Evolutionary conservation across 257 asterid species (phyloP).

Genomic region (Solanum sejunctum): DNA sequence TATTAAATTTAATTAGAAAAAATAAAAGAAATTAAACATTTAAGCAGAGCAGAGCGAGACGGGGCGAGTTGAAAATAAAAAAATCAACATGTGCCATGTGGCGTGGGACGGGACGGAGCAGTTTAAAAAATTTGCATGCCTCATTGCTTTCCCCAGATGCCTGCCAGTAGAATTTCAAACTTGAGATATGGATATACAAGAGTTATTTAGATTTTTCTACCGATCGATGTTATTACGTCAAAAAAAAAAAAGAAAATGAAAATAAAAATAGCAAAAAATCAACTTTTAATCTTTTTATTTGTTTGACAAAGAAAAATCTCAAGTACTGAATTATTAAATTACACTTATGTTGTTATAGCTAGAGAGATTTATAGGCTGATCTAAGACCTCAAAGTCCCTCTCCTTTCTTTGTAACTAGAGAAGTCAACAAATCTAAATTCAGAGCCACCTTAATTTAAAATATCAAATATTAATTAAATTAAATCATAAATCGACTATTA

Average conservation of each 20-base stretch:
- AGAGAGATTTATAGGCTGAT: no score
- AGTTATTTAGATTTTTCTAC: neutral
- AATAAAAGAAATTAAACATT: no score
- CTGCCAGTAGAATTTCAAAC: no score
- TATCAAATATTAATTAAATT: neutral
- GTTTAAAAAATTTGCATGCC: no score
- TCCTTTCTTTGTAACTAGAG: neutral
- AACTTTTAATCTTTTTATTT: neutral
- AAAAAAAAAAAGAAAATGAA: neutral
- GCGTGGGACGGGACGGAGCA: no score
- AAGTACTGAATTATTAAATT: neutral
- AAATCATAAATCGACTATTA: neutral
- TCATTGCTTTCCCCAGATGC: no score
- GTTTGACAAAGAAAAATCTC: neutral
- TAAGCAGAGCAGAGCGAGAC: rapidly evolving
- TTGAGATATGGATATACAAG: no score
- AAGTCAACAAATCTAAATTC: neutral
- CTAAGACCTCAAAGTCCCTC: no score
- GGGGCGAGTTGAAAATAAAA: no score
- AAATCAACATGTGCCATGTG: no score
- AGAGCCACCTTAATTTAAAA: neutral
- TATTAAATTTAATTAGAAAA: no score
- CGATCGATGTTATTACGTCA: neutral
- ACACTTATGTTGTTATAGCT: no score
- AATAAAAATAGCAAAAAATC: neutral